Percentiles rank a stretch among this genome's conserved stretches.
Conservation (phyloP, 2,329 filamentous ascomycete species). For the Fusarium palustre region DNA sequence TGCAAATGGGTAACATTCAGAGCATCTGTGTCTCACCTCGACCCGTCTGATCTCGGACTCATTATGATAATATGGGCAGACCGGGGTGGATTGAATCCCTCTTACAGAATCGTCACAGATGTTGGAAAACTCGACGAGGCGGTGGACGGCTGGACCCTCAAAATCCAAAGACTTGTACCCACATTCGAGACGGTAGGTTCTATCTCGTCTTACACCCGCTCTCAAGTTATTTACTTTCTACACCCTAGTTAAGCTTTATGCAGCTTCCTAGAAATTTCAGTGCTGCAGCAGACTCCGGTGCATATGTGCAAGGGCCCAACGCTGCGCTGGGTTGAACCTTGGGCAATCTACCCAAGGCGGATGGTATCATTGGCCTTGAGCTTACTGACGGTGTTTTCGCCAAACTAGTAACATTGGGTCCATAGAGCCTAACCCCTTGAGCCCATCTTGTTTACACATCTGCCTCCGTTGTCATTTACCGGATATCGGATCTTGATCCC, state of each 20-base stretch:
- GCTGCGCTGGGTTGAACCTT: background rate
- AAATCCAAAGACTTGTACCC: background rate
- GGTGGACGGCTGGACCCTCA: background rate
- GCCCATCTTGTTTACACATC: slow-evolving; percentile 8
- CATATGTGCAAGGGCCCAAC: slow-evolving; percentile 6
- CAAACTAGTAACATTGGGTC: background rate
- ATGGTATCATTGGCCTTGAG: slow-evolving; percentile 29
- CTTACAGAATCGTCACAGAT: background rate
- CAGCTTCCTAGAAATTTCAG: background rate
- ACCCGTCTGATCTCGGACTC: background rate
- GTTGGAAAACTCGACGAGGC: slow-evolving; percentile 4
- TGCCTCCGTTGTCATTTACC: slow-evolving; percentile 21
- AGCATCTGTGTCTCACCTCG: slow-evolving; percentile 6
- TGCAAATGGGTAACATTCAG: background rate
- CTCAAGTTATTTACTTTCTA: background rate
- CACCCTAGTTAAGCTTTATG: background rate
- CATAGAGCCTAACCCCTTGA: background rate
- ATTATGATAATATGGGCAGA: slow-evolving; percentile 2
- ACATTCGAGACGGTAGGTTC: too few relatives aligned
- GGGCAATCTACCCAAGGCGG: slow-evolving; percentile 33
- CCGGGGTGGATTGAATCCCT: background rate
- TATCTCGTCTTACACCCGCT: background rate
- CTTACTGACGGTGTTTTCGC: background rate
- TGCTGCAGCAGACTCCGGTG: background rate
- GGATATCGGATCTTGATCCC: slow-evolving; percentile 44